A percentile compares a stretch with the other conserved stretches of the same genome.
phyloP scores from a whole-genome alignment of 768 basidiomycete genomes.

The Boletus speciosus region DNA sequence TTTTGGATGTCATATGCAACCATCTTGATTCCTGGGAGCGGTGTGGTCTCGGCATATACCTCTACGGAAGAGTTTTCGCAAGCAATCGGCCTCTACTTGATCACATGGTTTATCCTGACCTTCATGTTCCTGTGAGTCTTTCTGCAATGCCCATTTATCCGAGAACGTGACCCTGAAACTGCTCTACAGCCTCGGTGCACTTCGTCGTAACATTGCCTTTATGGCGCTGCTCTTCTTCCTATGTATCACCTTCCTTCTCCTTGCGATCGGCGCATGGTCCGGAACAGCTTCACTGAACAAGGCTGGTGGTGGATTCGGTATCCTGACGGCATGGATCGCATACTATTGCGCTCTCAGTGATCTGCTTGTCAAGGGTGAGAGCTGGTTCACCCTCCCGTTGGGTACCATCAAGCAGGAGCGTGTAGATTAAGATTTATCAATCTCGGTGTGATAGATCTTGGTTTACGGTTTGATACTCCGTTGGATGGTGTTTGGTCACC shows the following conservation, averaged over 20 bases:
- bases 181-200: slow-evolving; percentile 40
- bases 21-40: slow-evolving; percentile 67
- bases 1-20: slow-evolving; percentile 86
- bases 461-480: slow-evolving; percentile 1
- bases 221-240: slow-evolving; percentile 52
- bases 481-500: background rate
- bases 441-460: background rate
- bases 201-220: slow-evolving; percentile 49
- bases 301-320: slow-evolving; percentile 45
- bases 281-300: slow-evolving; percentile 21
- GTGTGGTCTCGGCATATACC: slow-evolving; percentile 54
- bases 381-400: slow-evolving; percentile 41
- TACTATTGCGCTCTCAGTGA: slow-evolving; percentile 45
- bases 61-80: slow-evolving; percentile 39
- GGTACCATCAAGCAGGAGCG: slow-evolving; percentile 24
- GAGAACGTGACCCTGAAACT: background rate
- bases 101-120: slow-evolving; percentile 72
- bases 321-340: slow-evolving; percentile 45
- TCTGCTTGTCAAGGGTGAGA: slow-evolving; percentile 36
- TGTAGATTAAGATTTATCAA: background rate
- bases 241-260: slow-evolving; percentile 48
- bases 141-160: background rate
- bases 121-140: slow-evolving; percentile 58
- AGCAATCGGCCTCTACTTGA: slow-evolving; percentile 72
- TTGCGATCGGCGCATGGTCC: slow-evolving; percentile 40